phyloP scores from a whole-genome alignment of 2,329 filamentous ascomycete species.

The Colletotrichum melonis region DNA sequence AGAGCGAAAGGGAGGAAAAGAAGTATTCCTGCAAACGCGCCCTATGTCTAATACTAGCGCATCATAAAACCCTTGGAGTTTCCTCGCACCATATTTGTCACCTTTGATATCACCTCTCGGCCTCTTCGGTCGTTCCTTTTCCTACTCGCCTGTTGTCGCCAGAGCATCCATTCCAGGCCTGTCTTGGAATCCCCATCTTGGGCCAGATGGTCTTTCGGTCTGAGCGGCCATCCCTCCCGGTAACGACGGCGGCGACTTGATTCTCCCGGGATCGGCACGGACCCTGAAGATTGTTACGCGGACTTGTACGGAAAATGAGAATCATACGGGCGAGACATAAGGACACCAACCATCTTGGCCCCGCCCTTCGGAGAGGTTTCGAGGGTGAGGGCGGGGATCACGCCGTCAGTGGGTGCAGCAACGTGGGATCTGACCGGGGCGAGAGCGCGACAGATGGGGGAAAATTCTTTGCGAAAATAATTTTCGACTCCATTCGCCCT shows the following conservation, averaged over 20 bases:
- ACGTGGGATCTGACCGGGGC: conserved; percentile 26
- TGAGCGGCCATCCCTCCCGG: conserved; percentile 14
- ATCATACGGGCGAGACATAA: neutral
- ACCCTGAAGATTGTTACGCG: neutral
- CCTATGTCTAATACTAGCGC: conserved; percentile 10
- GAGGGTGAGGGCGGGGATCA: neutral
- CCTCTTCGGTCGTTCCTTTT: neutral
- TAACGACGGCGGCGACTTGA: conserved; percentile 8
- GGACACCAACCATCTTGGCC: neutral
- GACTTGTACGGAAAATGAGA: neutral
- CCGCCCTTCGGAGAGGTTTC: neutral
- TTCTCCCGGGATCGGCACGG: conserved; percentile 7
- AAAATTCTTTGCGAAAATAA: conserved; percentile 16
- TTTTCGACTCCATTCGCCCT: conserved; percentile 11
- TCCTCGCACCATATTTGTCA: neutral
- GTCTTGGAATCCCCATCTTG: conserved; percentile 29
- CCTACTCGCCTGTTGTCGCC: neutral
- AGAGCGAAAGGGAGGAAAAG: conserved; percentile 14
- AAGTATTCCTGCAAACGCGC: neutral
- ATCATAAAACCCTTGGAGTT: conserved; percentile 7
- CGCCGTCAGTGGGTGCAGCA: conserved; percentile 11
- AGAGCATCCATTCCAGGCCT: conserved; percentile 12
- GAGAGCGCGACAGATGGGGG: neutral
- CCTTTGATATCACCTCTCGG: neutral
- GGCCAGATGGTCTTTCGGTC: conserved; percentile 20